A percentile compares a stretch with the other conserved stretches of the same genome.
phyloP scores from a whole-genome alignment of 108 stramenopile genomes.

The Pseudonitzschia multiseries region DNA sequence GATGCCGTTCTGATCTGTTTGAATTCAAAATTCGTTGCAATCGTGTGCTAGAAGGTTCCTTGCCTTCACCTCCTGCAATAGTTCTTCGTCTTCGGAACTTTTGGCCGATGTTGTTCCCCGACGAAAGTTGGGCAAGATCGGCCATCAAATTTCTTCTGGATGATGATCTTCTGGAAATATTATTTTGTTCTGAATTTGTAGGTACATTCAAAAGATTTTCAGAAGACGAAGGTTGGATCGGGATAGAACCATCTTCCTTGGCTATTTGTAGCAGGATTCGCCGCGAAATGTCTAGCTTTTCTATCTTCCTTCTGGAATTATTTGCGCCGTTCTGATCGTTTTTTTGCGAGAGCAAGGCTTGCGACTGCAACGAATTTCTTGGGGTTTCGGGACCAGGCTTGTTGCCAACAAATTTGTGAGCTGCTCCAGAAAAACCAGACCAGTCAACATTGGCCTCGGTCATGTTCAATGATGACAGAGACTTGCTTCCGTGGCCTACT shows the following conservation, averaged over 20 bases:
- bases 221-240: neutral
- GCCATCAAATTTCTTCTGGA: neutral
- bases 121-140: neutral
- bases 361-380: neutral
- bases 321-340: neutral
- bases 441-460: constrained; percentile 14
- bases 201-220: neutral
- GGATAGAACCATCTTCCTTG: neutral
- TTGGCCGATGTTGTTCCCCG: neutral
- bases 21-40: neutral
- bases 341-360: neutral
- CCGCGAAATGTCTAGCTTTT: neutral
- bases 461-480: constrained; percentile 7
- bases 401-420: neutral
- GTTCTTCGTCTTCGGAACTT: neutral
- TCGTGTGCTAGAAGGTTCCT: neutral
- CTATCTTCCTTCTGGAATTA: neutral
- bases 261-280: neutral
- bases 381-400: neutral
- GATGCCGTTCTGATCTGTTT: neutral
- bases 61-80: neutral
- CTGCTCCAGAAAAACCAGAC: constrained; percentile 31
- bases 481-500: neutral
- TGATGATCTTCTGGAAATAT: neutral
- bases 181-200: neutral